A percentile compares a stretch with the other conserved stretches of the same genome.
These are phyloP conservation scores for Pseudogymnoascus sp. DNA, from an alignment of 2,329 filamentous ascomycete species.

Conservation along the genomic window DNA sequence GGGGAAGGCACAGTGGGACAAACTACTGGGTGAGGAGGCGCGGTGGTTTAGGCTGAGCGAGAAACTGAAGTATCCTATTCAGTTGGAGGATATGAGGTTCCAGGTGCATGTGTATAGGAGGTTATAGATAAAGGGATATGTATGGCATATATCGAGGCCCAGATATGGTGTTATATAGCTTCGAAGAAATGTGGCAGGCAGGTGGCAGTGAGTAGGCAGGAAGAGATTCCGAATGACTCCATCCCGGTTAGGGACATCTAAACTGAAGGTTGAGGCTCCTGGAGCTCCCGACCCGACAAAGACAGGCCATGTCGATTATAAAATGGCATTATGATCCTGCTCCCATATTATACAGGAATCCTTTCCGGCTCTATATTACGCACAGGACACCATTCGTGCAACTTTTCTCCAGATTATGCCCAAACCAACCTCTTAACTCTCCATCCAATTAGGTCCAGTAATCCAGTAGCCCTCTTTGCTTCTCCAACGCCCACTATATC, in stretches of 20 bases:
- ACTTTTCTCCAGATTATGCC: slow-evolving; percentile 33
- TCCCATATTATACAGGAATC: not conserved
- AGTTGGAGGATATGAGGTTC: slow-evolving; percentile 90
- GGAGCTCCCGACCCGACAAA: not conserved
- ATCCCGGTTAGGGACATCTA: not conserved
- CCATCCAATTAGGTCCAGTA: slow-evolving; percentile 81
- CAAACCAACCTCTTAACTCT: slow-evolving; percentile 91
- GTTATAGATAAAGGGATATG: slow-evolving; percentile 16
- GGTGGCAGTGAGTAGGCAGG: not conserved
- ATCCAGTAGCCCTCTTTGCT: slow-evolving; percentile 77
- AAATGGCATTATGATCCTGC: not conserved
- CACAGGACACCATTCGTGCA: not conserved
- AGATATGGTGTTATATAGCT: no score
- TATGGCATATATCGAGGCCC: not conserved
- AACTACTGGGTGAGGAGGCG: slow-evolving; percentile 67
- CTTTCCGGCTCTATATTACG: not conserved
- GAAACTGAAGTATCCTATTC: slow-evolving; percentile 68
- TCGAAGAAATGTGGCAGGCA: not conserved
- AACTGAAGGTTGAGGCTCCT: no score
- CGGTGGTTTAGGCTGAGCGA: slow-evolving; percentile 73
- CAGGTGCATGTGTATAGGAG: slow-evolving; percentile 75
- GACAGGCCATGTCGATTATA: not conserved
- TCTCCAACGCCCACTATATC: slow-evolving; percentile 80
- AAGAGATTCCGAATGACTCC: not conserved
- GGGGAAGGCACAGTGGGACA: slow-evolving; percentile 54